A percentile compares a stretch with the other conserved stretches of the same genome.
Evolutionary conservation across 1,139 yeast genomes (phyloP).

Genomic region (Diutina siamensis): DNA sequence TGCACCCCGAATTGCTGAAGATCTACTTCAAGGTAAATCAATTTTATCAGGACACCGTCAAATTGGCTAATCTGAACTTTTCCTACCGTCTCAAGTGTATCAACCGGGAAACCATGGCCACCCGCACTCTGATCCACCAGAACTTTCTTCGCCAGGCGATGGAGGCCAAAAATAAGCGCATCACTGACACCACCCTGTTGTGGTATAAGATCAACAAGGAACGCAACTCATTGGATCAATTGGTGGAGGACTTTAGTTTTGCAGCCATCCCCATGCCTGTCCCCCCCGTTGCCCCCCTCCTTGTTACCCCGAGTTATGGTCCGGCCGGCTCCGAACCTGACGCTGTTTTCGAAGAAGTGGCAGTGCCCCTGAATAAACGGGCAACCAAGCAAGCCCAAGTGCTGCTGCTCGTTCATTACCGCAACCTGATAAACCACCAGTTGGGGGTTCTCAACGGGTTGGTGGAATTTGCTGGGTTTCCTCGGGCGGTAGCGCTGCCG

Average conservation of each 20-base stretch:
- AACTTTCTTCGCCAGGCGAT: slow-evolving; percentile 61
- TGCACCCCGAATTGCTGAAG: slow-evolving; percentile 74
- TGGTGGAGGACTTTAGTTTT: slow-evolving; percentile 36
- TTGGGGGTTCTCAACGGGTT: slow-evolving; percentile 48
- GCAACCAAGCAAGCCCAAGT: slow-evolving; percentile 26
- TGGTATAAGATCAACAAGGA: slow-evolving; percentile 94
- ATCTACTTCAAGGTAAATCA: slow-evolving; percentile 62
- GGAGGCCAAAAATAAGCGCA: slow-evolving; percentile 55
- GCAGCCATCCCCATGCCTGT: slow-evolving; percentile 19
- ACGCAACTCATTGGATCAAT: slow-evolving; percentile 70
- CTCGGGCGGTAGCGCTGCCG: slow-evolving; percentile 45
- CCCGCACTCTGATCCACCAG: slow-evolving; percentile 75
- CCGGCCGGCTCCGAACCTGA: slow-evolving; percentile 2
- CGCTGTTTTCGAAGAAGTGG: neutral
- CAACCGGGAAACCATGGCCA: slow-evolving; percentile 69
- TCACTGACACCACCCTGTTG: slow-evolving; percentile 65
- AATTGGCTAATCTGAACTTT: slow-evolving; percentile 55
- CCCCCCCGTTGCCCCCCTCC: neutral
- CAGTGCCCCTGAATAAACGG: slow-evolving; percentile 19
- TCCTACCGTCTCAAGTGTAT: slow-evolving; percentile 68
- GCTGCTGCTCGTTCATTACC: slow-evolving; percentile 38
- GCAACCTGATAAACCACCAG: slow-evolving; percentile 44
- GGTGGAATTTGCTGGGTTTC: slow-evolving; percentile 49
- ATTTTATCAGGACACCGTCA: slow-evolving; percentile 57
- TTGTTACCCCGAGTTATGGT: too few species aligned